Percentiles rank a stretch among this genome's conserved stretches.
Evolutionary conservation across 345 rosid genomes (phyloP).

Genomic region (Balakata baccata): DNA sequence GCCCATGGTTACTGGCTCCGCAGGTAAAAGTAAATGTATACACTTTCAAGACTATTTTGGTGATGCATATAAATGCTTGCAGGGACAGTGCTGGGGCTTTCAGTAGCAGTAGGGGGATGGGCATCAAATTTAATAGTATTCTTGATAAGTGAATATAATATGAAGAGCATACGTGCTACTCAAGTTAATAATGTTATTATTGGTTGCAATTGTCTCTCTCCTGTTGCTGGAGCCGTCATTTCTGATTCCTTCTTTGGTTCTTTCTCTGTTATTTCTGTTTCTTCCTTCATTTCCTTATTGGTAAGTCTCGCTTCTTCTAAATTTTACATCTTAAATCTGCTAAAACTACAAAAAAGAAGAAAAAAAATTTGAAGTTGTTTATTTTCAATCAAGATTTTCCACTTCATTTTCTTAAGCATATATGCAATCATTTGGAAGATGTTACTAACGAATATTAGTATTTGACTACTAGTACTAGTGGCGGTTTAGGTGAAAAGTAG

Average conservation of each 20-base stretch:
- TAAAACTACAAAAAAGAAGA: no score
- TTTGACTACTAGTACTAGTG: no score
- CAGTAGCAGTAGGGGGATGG: neutral
- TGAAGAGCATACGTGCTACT: slow-evolving; percentile 9
- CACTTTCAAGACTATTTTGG: no score
- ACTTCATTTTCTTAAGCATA: no score
- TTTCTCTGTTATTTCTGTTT: slow-evolving; percentile 18
- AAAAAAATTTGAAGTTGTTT: no score
- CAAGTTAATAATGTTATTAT: slow-evolving; percentile 2
- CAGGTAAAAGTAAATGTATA: no score
- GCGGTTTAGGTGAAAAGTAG: no score
- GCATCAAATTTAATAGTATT: slow-evolving; percentile 8
- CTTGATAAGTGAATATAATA: slow-evolving; percentile 10
- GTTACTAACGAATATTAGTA: no score
- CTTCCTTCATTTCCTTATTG: slow-evolving; percentile 23
- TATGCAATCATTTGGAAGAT: no score
- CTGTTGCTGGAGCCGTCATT: slow-evolving; percentile 23
- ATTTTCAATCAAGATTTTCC: no score
- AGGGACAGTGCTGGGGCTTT: slow-evolving; percentile 7
- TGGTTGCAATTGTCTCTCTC: slow-evolving; percentile 15
- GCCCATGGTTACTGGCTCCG: no score
- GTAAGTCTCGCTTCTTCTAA: neutral
- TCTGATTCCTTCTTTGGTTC: slow-evolving; percentile 24
- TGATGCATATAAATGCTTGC: neutral
- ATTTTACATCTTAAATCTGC: no score